Percentiles rank a stretch among this genome's conserved stretches.
Evolutionary conservation across 345 rosid species (phyloP).

Genomic region (Ceriops decandra): DNA sequence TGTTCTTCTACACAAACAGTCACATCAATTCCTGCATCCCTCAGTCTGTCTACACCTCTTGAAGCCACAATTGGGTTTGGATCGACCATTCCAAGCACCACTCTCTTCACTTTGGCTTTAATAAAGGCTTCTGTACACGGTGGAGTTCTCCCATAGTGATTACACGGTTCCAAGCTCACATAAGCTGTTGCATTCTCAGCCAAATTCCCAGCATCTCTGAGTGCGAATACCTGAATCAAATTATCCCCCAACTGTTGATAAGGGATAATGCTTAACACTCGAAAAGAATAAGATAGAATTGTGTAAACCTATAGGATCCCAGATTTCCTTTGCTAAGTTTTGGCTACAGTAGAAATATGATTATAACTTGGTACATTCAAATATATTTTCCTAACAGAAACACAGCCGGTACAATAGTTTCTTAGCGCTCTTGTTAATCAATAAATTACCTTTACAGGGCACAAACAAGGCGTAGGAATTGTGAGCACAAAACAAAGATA

Average conservation of each 20-base stretch:
- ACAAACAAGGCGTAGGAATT: too few species aligned
- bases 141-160: slow-evolving; percentile 90
- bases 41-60: slow-evolving; percentile 53
- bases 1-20: slow-evolving; percentile 68
- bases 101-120: slow-evolving; percentile 76
- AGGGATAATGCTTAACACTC: too few species aligned
- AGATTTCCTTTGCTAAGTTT: too few species aligned
- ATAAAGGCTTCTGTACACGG: slow-evolving; percentile 84
- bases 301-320: too few species aligned
- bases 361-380: too few species aligned
- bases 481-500: too few species aligned
- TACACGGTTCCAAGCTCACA: slow-evolving; percentile 91
- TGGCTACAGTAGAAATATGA: too few species aligned
- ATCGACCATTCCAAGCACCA: slow-evolving; percentile 80
- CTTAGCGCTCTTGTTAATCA: too few species aligned
- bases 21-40: slow-evolving; percentile 66
- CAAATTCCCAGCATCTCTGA: slow-evolving; percentile 70
- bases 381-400: too few species aligned
- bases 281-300: background rate
- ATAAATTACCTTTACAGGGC: too few species aligned
- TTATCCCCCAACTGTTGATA: too few species aligned
- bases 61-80: slow-evolving; percentile 91
- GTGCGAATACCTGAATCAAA: slow-evolving; percentile 68
- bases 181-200: slow-evolving; percentile 82
- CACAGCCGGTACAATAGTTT: too few species aligned